Base-by-base conservation (phyloP, 495 filamentous ascomycete species). In the Haplographium delicatum region DNA sequence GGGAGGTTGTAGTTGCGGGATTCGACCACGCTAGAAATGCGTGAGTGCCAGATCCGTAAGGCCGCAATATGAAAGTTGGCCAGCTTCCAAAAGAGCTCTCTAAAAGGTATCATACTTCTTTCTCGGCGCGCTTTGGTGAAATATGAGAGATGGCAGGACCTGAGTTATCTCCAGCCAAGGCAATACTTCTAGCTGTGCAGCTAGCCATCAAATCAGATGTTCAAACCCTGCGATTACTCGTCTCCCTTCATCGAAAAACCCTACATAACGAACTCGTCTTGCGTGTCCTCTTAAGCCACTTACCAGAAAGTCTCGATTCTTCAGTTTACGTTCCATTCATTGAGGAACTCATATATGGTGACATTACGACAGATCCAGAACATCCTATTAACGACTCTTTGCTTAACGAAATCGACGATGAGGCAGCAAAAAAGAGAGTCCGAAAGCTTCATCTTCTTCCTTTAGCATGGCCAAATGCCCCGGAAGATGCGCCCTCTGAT, bases 281-380 rank as follows among this genome's bases (percentile, higher is more conserved):
- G 54, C 82, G 89, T 58, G 85, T 96, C 43, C 68, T 95, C 51
- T 75, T 96, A 50, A 94, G 85, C 45, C 93, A 82, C 56, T 76
- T 96, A 5, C 89, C 91, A 28, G 90, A 93, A 62, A 86, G 77
- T 41, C 68, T 79, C 9, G 78, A 80, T 13, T 85, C 89, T 23
- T 72, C 65, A 19, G 57, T 69, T 30, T 95, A 95, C 62, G 72
- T 75, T 9, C 62, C 70, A 13, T 63, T 65, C 10, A 72, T 75
- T 16, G 54, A 68, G 3, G 55, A 71, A 10, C 53, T 62, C 27
- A 42, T 46, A 13, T 54, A 67, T 26, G 51, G 47, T 11, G 18
- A 44, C 57, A 1, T 62, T 61, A 23, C 53, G 47, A 22, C 44
- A 37, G 58, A 54, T 19, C 26, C 47, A 19, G 20, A 27, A 28